Evolutionary conservation across 2,329 filamentous ascomycete species (phyloP).

Genomic region (Pseudogymnoascus sp.): DNA sequence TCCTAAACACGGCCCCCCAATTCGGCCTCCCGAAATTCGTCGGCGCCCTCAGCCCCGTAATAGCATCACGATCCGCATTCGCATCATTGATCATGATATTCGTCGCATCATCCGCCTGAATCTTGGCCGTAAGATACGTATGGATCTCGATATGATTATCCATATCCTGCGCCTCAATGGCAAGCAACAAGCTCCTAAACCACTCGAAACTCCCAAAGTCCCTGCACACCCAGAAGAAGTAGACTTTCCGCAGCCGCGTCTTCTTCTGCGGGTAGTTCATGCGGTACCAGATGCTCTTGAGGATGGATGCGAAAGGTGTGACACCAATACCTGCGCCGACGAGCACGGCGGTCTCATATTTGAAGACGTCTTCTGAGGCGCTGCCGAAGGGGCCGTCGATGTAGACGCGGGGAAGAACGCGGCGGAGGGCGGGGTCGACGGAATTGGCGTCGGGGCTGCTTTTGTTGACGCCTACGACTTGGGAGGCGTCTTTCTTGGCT

Average conservation of each 20-base stretch:
- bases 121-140: conserved; percentile 80
- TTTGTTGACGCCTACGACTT: conserved; percentile 61
- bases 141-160: conserved; percentile 83
- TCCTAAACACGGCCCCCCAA: conserved; percentile 85
- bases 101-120: conserved; percentile 76
- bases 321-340: conserved; percentile 78
- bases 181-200: conserved; percentile 76
- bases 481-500: conserved; percentile 46
- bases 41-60: conserved; percentile 72
- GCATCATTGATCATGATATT: conserved; percentile 93
- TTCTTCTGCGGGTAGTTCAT: conserved; percentile 82
- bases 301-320: conserved; percentile 78
- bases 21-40: conserved; percentile 83
- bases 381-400: conserved; percentile 81
- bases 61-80: conserved; percentile 75
- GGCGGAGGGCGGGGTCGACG: conserved; percentile 63
- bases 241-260: conserved; percentile 75
- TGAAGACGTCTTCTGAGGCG: conserved; percentile 83
- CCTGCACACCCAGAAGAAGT: conserved; percentile 89
- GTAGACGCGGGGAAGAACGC: conserved; percentile 72
- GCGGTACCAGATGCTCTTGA: conserved; percentile 89
- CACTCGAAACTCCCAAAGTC: conserved; percentile 86
- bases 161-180: conserved; percentile 79
- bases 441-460: conserved; percentile 41
- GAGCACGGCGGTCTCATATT: conserved; percentile 74